Evolutionary conservation across 2,329 filamentous ascomycete genomes (phyloP).

Genomic region (Chalaropsis thielavioides): DNA sequence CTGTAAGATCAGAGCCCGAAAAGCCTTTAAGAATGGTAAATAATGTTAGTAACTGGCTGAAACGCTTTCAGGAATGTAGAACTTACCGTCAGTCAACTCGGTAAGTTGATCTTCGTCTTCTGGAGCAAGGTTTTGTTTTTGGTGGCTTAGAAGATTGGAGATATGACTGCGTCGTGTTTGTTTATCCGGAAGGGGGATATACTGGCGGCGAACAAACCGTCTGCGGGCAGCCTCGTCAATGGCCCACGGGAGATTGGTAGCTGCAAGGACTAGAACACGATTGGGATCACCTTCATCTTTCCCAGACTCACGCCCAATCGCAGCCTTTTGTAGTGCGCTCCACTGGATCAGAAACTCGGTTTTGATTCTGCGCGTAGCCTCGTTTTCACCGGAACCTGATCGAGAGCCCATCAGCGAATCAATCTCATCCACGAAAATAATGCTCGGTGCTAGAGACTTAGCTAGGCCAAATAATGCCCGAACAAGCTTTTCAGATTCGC

Average conservation of each 20-base stretch:
- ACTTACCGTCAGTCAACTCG: constrained; percentile 65
- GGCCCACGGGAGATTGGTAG: constrained; percentile 92
- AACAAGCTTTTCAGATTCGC: constrained; percentile 92
- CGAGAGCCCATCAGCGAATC: constrained; percentile 81
- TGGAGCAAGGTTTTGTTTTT: constrained; percentile 66
- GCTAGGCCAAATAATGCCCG: constrained; percentile 82
- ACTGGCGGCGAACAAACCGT: constrained; percentile 83
- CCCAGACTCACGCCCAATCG: constrained; percentile 57
- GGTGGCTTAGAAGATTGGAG: constrained; percentile 64
- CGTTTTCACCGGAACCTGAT: constrained; percentile 73
- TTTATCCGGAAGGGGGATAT: constrained; percentile 83
- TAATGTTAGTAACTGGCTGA: neutral
- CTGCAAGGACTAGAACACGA: constrained; percentile 80
- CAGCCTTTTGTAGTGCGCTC: constrained; percentile 84
- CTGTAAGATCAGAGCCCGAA: constrained; percentile 92
- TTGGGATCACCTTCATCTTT: constrained; percentile 53
- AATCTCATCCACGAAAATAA: constrained; percentile 98
- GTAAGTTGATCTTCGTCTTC: constrained; percentile 62
- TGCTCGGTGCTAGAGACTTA: constrained; percentile 76
- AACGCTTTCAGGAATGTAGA: neutral
- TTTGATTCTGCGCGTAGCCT: constrained; percentile 86
- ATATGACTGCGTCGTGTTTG: constrained; percentile 69
- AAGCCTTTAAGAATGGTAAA: constrained; percentile 48
- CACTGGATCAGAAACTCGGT: constrained; percentile 97
- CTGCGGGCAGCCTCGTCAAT: constrained; percentile 90